Base-by-base conservation (phyloP, 495 filamentous ascomycete genomes). In the Annulohypoxylon nitens region DNA sequence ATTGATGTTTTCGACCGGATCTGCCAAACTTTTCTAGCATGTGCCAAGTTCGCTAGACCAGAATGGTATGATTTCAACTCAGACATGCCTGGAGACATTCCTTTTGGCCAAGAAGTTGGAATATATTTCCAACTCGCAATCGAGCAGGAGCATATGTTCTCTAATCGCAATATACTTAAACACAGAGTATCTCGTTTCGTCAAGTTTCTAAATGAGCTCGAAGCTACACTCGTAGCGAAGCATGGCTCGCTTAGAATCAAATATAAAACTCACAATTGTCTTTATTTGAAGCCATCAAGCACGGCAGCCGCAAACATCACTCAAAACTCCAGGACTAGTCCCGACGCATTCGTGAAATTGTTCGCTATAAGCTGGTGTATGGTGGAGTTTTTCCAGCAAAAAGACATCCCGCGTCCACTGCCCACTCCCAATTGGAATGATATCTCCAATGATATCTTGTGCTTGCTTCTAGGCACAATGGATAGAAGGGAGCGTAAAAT, bases 351-450 rank as follows among this genome's bases (percentile, higher is more conserved):
- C 30, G 20, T 65, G 7, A 18, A 43, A 34, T 14, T 37, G 7
- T 45, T 65, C 37, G 62, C 50, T 16, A 43, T 45, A 16, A 55
- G 18, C 25, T 30, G 33, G 6, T 47, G n/a, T 6, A 5, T 65
- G 18, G 50, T 43, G 12, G 62, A 55, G 34, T 65, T 65, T 34
- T 51, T 65, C 20, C 48, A 34, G 2, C 23, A 26, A 1, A 30
- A 57, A 34, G 25, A 64, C 11, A 2, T 10, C n/a, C 12, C 45
- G 11, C 23, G 23, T 16, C n/a, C 53, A 16, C 0, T 41, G 12
- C 30, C 18, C 4, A 43, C 48, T 20, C 6, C n/a, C 6, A 23
- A 11, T 12, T 30, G 18, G 12, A 9, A 18, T 18, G 37, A 45
- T 10, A n/a, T 12, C 12, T 16, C n/a, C 20, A 26, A 57, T 16